These are phyloP conservation scores for Apophysomyces variabilis DNA, from an alignment of 371 early-diverging fungal genomes.

Conservation along the genomic window DNA sequence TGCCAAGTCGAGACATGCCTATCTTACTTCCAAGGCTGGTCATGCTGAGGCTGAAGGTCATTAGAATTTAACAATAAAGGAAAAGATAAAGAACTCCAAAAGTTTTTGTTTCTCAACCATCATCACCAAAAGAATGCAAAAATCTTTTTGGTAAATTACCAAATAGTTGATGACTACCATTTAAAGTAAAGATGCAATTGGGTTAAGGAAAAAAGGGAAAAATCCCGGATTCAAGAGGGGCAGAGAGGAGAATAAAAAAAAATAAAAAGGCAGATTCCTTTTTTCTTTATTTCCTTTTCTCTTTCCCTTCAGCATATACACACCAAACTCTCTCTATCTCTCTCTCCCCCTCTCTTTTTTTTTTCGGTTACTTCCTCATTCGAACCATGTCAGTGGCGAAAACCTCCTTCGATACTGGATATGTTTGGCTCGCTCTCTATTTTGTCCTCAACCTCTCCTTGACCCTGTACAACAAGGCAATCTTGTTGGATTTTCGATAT, in stretches of 20 bases:
- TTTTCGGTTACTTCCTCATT: neutral
- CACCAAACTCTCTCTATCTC: neutral
- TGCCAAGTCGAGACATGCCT: slow-evolving; percentile 70
- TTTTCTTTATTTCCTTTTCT: too few relatives aligned
- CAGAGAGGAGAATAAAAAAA: slow-evolving; percentile 8
- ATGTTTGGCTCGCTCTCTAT: slow-evolving; percentile 70
- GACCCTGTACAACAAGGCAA: slow-evolving; percentile 86
- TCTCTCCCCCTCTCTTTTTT: neutral
- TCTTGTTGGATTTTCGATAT: slow-evolving; percentile 74
- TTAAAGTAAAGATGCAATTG: slow-evolving; percentile 8
- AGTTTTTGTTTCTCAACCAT: neutral
- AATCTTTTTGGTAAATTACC: neutral
- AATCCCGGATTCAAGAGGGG: slow-evolving; percentile 8
- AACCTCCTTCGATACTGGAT: slow-evolving; percentile 3
- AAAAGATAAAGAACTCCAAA: neutral
- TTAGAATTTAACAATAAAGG: slow-evolving; percentile 4
- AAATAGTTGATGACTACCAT: slow-evolving; percentile 7
- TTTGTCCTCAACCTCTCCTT: slow-evolving; percentile 80
- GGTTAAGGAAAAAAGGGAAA: slow-evolving; percentile 12
- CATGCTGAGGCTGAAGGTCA: slow-evolving; percentile 51
- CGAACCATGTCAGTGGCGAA: slow-evolving; percentile 3
- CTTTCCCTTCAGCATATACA: too few relatives aligned
- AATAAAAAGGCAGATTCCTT: too few relatives aligned
- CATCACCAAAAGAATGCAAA: neutral
- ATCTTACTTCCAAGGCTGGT: slow-evolving; percentile 75